Evolutionary conservation across 306 rosid species (phyloP).

Genomic region (Vicia faba): DNA sequence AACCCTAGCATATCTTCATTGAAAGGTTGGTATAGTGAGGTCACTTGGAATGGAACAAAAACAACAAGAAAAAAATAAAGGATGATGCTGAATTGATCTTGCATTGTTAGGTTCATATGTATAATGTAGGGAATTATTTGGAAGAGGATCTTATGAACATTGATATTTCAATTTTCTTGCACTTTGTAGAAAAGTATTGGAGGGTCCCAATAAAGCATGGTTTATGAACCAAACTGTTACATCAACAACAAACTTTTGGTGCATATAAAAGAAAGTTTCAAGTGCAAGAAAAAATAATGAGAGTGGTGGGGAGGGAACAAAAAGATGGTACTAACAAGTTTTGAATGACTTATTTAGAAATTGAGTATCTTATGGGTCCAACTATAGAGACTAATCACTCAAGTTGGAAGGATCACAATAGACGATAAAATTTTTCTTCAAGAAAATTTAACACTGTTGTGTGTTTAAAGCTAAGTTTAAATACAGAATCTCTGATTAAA

Average conservation of each 20-base stretch:
- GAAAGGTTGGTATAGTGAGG: constrained; percentile 55
- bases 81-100: constrained; percentile 46
- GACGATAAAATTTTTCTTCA: too few relatives aligned
- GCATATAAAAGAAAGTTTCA: constrained; percentile 32
- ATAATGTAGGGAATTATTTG: constrained; percentile 10
- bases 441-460: too few relatives aligned
- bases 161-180: constrained; percentile 30
- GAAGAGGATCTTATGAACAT: constrained; percentile 30
- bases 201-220: constrained; percentile 39
- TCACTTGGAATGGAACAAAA: constrained; percentile 42
- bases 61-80: constrained; percentile 46
- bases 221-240: constrained; percentile 31
- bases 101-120: constrained; percentile 47
- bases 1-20: constrained; percentile 87
- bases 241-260: constrained; percentile 18
- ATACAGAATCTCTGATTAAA: too few relatives aligned
- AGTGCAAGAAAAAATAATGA: constrained; percentile 42
- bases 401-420: too few relatives aligned
- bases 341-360: background rate
- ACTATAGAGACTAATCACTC: too few relatives aligned
- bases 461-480: too few relatives aligned
- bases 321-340: background rate
- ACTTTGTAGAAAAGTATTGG: constrained; percentile 22
- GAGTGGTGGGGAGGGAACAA: background rate
- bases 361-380: too few relatives aligned